A percentile compares a stretch with the other conserved stretches of the same genome.
phyloP scores from a whole-genome alignment of 495 filamentous ascomycete genomes.

The Tricharina praecox region DNA sequence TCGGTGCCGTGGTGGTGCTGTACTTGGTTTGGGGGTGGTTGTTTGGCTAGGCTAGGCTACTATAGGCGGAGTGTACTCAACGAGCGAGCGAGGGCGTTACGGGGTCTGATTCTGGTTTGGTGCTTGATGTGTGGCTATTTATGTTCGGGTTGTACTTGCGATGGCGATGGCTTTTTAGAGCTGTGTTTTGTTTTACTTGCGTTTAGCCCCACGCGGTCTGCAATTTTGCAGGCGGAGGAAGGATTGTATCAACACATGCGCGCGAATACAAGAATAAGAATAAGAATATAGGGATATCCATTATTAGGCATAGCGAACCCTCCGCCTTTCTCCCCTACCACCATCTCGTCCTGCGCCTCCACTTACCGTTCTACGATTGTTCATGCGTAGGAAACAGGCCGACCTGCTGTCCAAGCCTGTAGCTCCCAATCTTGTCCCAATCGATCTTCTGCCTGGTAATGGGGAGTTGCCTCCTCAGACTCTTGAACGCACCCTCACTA shows the following conservation, averaged over 20 bases:
- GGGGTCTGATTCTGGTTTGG: background rate
- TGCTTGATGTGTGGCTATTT: no score
- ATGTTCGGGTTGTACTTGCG: no score
- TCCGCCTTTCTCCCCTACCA: no score
- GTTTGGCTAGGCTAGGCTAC: background rate
- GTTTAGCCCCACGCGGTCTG: no score
- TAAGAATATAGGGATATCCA: no score
- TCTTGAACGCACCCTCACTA: conserved; percentile 90
- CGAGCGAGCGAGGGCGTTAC: background rate
- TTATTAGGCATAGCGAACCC: no score
- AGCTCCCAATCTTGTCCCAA: conserved; percentile 98
- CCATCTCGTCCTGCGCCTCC: no score
- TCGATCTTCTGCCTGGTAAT: conserved; percentile 97
- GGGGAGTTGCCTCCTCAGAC: conserved; percentile 75
- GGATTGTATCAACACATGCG: no score
- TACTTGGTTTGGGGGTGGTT: conserved; percentile 57
- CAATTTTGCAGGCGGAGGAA: no score
- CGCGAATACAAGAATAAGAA: no score
- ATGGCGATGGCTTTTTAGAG: no score
- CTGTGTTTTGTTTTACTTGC: no score
- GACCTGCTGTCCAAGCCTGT: conserved; percentile 62
- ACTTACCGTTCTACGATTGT: background rate
- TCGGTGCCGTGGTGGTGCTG: conserved; percentile 52
- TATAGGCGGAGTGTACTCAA: background rate
- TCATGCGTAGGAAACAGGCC: conserved; percentile 4